Percentiles rank a stretch among this genome's conserved stretches.
Conservation (phyloP, 768 basidiomycete genomes). For the Gyrodon lividus region DNA sequence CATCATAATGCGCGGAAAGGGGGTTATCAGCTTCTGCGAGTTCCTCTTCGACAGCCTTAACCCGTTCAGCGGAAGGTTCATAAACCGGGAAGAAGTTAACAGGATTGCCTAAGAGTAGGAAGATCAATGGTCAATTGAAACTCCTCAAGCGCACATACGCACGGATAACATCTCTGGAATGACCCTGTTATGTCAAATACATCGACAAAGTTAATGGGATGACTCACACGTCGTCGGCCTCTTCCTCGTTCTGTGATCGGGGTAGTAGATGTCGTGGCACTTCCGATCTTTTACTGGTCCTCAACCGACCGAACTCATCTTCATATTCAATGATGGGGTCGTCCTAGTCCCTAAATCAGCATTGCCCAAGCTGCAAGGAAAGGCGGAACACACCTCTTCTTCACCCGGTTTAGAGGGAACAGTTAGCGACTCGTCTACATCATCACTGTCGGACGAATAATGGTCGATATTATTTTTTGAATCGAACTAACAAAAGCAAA, state of each 20-base stretch:
- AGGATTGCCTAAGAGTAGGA: slow-evolving; percentile 60
- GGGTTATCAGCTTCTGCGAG: slow-evolving; percentile 69
- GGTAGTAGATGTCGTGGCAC: slow-evolving; percentile 66
- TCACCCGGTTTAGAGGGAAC: slow-evolving; percentile 46
- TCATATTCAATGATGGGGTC: slow-evolving; percentile 84
- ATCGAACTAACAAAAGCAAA: slow-evolving; percentile 54
- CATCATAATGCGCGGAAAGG: slow-evolving; percentile 77
- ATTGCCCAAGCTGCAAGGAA: too few species aligned
- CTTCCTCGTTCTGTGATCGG: slow-evolving; percentile 42
- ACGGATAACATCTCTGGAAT: slow-evolving; percentile 60
- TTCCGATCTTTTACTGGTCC: slow-evolving; percentile 70
- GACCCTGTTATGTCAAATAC: slow-evolving; percentile 8
- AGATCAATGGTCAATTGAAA: slow-evolving; percentile 1
- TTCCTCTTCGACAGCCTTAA: slow-evolving; percentile 71
- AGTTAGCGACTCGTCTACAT: slow-evolving; percentile 73
- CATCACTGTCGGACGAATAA: slow-evolving; percentile 71
- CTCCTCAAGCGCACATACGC: slow-evolving; percentile 14
- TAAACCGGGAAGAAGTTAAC: slow-evolving; percentile 86
- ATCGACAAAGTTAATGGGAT: neutral
- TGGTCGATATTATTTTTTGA: slow-evolving; percentile 45
- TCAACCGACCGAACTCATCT: slow-evolving; percentile 82
- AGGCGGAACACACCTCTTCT: slow-evolving; percentile 36
- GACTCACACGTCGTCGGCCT: slow-evolving; percentile 56
- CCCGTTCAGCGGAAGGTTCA: slow-evolving; percentile 76
- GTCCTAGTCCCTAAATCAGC: slow-evolving; percentile 39